Percentiles rank a stretch among this genome's conserved stretches.
These are phyloP conservation scores for Boletus insuetus DNA, from an alignment of 768 basidiomycete genomes.

Conservation along the genomic window DNA sequence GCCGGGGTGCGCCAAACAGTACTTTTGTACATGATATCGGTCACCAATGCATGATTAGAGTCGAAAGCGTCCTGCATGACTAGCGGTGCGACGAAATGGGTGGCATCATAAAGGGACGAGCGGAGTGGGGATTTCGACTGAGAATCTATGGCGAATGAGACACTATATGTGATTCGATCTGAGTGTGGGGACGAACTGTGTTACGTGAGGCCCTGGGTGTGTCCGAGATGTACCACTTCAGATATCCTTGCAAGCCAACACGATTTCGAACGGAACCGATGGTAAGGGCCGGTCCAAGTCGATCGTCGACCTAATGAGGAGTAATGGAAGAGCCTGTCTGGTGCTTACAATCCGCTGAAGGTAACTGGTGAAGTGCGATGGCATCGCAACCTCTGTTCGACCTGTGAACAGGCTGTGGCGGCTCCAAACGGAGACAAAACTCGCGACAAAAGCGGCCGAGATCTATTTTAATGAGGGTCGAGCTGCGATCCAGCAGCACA, in stretches of 20 bases:
- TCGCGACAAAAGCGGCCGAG: constrained; percentile 14
- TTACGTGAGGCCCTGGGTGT: no score
- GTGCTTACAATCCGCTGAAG: no score
- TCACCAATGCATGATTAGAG: neutral
- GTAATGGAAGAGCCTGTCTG: no score
- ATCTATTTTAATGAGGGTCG: constrained; percentile 2
- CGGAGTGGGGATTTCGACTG: constrained; percentile 24
- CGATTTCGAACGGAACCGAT: neutral
- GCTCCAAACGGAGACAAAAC: constrained; percentile 1
- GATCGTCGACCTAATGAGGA: no score
- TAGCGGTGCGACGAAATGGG: constrained; percentile 46
- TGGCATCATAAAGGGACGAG: constrained; percentile 27
- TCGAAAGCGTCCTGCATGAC: constrained; percentile 42
- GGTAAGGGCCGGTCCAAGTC: no score
- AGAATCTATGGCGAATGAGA: neutral
- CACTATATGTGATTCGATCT: no score
- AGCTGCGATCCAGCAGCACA: neutral
- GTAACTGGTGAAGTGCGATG: neutral
- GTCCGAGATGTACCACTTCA: no score
- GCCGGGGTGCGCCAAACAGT: constrained; percentile 53
- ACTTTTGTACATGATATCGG: constrained; percentile 1
- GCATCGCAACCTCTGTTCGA: neutral
- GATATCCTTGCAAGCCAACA: neutral
- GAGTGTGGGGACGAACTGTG: no score
- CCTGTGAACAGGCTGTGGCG: neutral